phyloP scores from a whole-genome alignment of 1,284 basidiomycete genomes.

The Agroathelia rolfsii region DNA sequence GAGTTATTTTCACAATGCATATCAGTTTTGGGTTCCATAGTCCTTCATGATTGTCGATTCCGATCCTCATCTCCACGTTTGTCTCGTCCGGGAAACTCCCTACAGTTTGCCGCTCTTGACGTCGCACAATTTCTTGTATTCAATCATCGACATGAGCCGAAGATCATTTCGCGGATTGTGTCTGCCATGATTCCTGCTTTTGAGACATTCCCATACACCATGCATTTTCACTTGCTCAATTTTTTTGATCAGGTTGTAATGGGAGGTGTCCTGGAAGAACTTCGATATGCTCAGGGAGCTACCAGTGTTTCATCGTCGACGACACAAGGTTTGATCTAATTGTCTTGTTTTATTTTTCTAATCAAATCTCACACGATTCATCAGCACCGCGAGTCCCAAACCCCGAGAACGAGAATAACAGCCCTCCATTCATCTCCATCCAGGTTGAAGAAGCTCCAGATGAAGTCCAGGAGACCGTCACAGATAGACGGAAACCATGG shows the following conservation, averaged over 20 bases:
- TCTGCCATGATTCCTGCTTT: constrained; percentile 62
- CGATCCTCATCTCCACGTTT: constrained; percentile 44
- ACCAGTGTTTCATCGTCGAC: no score
- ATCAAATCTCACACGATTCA: constrained; percentile 2
- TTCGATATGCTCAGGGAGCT: constrained; percentile 31
- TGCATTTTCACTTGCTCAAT: constrained; percentile 45
- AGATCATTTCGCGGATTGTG: constrained; percentile 45
- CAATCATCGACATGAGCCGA: constrained; percentile 39
- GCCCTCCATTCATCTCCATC: constrained; percentile 44
- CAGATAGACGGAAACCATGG: constrained; percentile 22
- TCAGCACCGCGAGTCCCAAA: constrained; percentile 1
- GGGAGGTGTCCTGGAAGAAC: constrained; percentile 35
- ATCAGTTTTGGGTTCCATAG: constrained; percentile 48
- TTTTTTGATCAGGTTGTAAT: constrained; percentile 57
- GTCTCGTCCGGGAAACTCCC: constrained; percentile 49
- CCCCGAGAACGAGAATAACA: constrained; percentile 11
- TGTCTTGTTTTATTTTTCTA: no score
- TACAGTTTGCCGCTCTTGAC: constrained; percentile 55
- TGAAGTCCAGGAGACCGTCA: constrained; percentile 12
- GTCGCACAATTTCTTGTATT: constrained; percentile 51
- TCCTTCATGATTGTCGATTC: constrained; percentile 62
- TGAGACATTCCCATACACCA: constrained; percentile 45
- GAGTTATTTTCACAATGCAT: constrained; percentile 51
- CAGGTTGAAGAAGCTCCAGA: constrained; percentile 45
- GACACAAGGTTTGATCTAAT: no score